Evolutionary conservation across 768 basidiomycete species (phyloP).

Genomic region (Phylloporus sp.): DNA sequence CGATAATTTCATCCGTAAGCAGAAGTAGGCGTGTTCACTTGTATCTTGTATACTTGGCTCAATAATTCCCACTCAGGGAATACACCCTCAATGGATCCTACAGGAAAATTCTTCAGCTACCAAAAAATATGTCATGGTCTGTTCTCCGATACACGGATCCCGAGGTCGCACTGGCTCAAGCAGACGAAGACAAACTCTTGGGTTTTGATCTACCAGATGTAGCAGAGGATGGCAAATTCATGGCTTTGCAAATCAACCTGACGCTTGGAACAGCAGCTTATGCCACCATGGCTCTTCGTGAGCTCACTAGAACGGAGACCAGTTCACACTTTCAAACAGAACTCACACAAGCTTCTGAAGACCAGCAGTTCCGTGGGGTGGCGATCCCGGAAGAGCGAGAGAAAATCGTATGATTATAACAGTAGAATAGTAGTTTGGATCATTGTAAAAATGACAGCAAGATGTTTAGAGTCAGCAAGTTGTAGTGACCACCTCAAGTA

Average conservation of each 20-base stretch:
- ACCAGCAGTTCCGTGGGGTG: constrained; percentile 73
- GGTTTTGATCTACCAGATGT: constrained; percentile 68
- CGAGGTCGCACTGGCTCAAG: constrained; percentile 84
- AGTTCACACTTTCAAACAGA: constrained; percentile 86
- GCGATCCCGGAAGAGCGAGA: constrained; percentile 24
- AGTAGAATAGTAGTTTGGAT: not conserved
- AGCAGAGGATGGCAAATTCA: constrained; percentile 71
- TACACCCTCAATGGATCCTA: constrained; percentile 93
- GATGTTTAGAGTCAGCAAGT: too few relatives aligned
- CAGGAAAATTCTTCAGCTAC: constrained; percentile 83
- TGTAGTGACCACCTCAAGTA: too few relatives aligned
- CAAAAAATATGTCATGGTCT: constrained; percentile 76
- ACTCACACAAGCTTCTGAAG: constrained; percentile 72
- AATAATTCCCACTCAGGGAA: constrained; percentile 49
- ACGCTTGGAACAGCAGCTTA: constrained; percentile 90
- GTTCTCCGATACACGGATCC: constrained; percentile 89
- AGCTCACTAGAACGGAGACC: constrained; percentile 93
- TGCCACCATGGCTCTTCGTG: constrained; percentile 96
- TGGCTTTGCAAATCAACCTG: constrained; percentile 81
- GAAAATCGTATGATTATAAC: constrained; percentile 3
- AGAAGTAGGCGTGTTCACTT: constrained; percentile 53
- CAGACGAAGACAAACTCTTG: constrained; percentile 91
- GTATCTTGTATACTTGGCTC: constrained; percentile 1
- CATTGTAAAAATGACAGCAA: not conserved
- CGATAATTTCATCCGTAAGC: constrained; percentile 82